These are phyloP conservation scores for Boletus smithii DNA, from an alignment of 1,284 basidiomycete genomes.

Conservation along the genomic window DNA sequence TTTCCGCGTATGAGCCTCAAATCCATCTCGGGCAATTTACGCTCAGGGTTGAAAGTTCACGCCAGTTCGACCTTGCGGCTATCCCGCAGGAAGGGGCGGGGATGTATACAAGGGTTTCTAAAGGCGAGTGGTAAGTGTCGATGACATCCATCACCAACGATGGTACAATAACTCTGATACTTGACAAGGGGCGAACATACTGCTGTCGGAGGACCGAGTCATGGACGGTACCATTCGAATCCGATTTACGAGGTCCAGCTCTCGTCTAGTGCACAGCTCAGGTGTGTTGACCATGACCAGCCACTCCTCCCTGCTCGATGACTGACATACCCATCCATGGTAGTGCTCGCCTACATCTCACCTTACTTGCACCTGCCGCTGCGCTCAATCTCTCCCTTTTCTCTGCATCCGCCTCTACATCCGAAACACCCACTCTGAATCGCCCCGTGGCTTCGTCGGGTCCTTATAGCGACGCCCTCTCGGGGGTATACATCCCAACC, in stretches of 20 bases:
- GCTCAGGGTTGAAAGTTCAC: constrained; percentile 60
- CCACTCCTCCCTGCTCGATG: too few species aligned
- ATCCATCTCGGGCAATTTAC: constrained; percentile 62
- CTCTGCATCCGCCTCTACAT: constrained; percentile 28
- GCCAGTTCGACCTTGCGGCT: constrained; percentile 63
- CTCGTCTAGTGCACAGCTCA: constrained; percentile 50
- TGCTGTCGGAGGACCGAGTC: constrained; percentile 66
- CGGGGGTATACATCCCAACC: constrained; percentile 64
- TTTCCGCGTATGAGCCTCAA: constrained; percentile 78
- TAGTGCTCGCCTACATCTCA: constrained; percentile 67
- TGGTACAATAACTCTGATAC: not conserved
- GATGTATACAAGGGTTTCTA: constrained; percentile 73
- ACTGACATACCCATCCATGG: constrained; percentile 4
- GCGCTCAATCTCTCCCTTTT: constrained; percentile 64
- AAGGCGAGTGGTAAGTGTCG: constrained; percentile 63
- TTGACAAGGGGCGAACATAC: constrained; percentile 46
- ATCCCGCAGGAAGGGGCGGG: constrained; percentile 91
- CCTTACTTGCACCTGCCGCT: constrained; percentile 41
- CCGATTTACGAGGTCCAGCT: constrained; percentile 66
- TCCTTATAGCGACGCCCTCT: constrained; percentile 68
- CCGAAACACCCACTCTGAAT: constrained; percentile 29
- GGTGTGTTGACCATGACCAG: constrained; percentile 43
- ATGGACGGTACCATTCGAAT: constrained; percentile 60
- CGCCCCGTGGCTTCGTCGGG: constrained; percentile 67
- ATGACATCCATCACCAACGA: not conserved